Percentiles rank a stretch among this genome's conserved stretches.
These are phyloP conservation scores for Ceratobasidium papillatum DNA, from an alignment of 1,284 basidiomycete species.

Conservation along the genomic window DNA sequence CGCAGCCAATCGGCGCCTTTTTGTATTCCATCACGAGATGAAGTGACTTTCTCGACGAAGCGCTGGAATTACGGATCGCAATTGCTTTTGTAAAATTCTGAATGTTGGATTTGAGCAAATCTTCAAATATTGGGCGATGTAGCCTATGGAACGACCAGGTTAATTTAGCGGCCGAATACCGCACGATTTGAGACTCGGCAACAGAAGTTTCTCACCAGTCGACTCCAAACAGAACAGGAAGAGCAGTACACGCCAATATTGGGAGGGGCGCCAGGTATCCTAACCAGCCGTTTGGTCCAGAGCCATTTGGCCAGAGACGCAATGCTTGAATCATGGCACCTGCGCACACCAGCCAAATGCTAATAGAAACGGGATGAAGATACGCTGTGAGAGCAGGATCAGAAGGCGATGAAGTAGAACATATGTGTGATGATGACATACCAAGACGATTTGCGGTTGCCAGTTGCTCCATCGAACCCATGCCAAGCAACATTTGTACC, in stretches of 20 bases:
- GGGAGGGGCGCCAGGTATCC: constrained; percentile 28
- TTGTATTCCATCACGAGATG: constrained; percentile 37
- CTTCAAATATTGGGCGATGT: constrained; percentile 24
- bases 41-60: background rate
- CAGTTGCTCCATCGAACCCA: constrained; percentile 52
- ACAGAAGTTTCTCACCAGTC: constrained; percentile 24
- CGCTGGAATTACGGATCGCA: background rate
- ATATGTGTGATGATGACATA: constrained; percentile 42
- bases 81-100: constrained; percentile 16
- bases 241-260: constrained; percentile 9
- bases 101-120: constrained; percentile 18
- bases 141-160: constrained; percentile 2
- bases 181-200: no score
- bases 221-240: constrained; percentile 27
- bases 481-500: constrained; percentile 51
- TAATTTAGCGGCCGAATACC: no score
- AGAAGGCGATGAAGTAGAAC: background rate
- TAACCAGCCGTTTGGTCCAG: constrained; percentile 16
- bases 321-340: constrained; percentile 16
- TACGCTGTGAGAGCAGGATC: background rate
- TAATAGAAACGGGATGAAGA: constrained; percentile 3
- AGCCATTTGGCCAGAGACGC: constrained; percentile 26
- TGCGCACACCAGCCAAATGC: constrained; percentile 23
- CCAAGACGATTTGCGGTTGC: constrained; percentile 49
- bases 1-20: constrained; percentile 17